Base-by-base conservation (phyloP, 2,329 filamentous ascomycete genomes). In the Tolypocladium inflatum region DNA sequence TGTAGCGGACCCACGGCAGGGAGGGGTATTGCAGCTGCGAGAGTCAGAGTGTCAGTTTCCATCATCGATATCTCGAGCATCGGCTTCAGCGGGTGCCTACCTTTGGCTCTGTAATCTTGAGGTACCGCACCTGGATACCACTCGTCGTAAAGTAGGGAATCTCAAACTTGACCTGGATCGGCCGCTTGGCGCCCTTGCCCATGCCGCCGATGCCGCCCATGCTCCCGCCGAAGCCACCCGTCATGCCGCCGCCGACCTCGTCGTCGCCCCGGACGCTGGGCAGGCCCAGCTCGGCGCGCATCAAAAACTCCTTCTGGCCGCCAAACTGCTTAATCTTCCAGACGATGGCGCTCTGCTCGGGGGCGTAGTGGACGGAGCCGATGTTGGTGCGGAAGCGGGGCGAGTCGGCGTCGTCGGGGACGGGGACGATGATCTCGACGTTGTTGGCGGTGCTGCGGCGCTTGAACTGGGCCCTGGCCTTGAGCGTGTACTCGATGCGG, bases 281-380 rank as follows among this genome's bases (percentile, higher is more conserved):
- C 50, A 99, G 78, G 55, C 94, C 94, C 15, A 99, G 81, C 77
- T 99, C 94, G 21, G 94, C 94, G 58, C 94, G 89, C 94, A 99
- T 99, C 66, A 99, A 80, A 68, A 99, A 99, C 71, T 99, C 94
- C 76, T 99, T 99, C 66, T 87, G 86, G n/a, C 94, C 94, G 51
- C 94, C 94, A 73, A 99, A 99, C 69, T 99, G 94, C 80, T 99
- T 99, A 73, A 99, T 99, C 80, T 99, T 99, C 94, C 94, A 99
- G 55, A 99, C 89, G 66, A 99, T 99, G 59, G 93, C 93, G 62
- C 90, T 95, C 70, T 96, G 93, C 74, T 99, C 94, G 0, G 94
- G 94, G 4, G 93, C 93, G 71, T 99, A 99, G 76, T 99, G 94
- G 15, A 99, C 94, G 37, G 89, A 91, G 57, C 94, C 94, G 61